Evolutionary conservation across 352 stramenopile species (phyloP), one percentile per base, ranked within the genome.

Genomic region (Phytophthora pini): DNA sequence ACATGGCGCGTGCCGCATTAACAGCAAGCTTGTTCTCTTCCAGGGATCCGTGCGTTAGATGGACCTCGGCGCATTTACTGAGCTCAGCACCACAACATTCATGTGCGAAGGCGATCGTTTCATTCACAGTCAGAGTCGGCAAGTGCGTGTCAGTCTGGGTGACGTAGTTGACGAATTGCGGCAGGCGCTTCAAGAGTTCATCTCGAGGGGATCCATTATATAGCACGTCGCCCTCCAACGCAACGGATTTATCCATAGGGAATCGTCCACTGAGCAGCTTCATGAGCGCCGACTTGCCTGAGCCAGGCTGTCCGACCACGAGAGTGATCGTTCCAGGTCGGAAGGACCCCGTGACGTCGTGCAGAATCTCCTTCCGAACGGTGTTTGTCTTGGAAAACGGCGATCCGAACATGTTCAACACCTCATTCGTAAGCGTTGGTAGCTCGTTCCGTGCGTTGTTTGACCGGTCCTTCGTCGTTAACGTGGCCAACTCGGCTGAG

Each of bases 11-110:
- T 7, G 76, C 75, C 0, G 71, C 68, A 17, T 69, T 57, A 27
- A 88, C 40, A 12, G 80, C 78, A 8, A 46, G 62, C 2, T 56
- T 65, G 50, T 87, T 88, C 39, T 84, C 87, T 36, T 80, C 61
- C 5, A 65, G 61, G 1, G 66, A 78, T 27, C 79, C 82, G 1
- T 72, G 53, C 8, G 68, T 67, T 1, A 90, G 59, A 9, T 76
- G 62, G 32, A 77, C 52, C n/a, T 61, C 72, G 13, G 41, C 44
- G 11, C 68, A 41, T 22, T 53, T 39, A 8, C 46, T 22, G 1
- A 32, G 85, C 55, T 50, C 78, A 63, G 9, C 78, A 78, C 56
- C 56, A n/a, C 49, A 60, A 22, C 48, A 65, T 32, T 65, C 48
- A 41, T 60, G 49, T 15, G 57, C 48, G 24, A 65, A 60, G 29